phyloP scores from a whole-genome alignment of 1,284 basidiomycete genomes.

The Malassezia vespertilionis region DNA sequence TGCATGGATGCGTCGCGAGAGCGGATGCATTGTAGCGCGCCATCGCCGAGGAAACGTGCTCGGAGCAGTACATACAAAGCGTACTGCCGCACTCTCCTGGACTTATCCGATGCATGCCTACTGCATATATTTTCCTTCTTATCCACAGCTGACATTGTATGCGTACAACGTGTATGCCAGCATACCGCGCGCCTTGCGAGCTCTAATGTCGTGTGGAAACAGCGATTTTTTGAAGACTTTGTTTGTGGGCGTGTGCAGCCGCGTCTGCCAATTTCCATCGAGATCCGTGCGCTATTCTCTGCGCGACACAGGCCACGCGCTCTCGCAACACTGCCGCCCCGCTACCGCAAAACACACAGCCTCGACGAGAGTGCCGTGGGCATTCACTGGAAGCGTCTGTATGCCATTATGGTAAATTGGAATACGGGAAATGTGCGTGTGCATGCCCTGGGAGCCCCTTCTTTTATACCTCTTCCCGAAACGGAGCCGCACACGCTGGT shows the following conservation, averaged over 20 bases:
- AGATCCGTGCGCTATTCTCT: neutral
- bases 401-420: neutral
- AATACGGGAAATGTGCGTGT: neutral
- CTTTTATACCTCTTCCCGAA: neutral
- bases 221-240: neutral
- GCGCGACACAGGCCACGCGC: neutral
- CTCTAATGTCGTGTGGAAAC: neutral
- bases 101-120: neutral
- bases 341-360: neutral
- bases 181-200: neutral
- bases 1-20: neutral
- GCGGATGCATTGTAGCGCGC: no score
- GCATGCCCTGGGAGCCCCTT: neutral
- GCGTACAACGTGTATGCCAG: neutral
- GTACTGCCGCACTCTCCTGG: neutral
- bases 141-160: neutral
- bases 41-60: no score
- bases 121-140: neutral
- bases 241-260: neutral
- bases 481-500: conserved; percentile 13
- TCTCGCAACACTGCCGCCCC: neutral
- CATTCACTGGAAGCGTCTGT: neutral
- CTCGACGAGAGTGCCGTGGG: neutral
- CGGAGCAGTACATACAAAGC: neutral
- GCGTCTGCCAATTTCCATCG: neutral